These are phyloP conservation scores for Botryotinia convoluta DNA, from an alignment of 2,329 filamentous ascomycete species.

Conservation along the genomic window DNA sequence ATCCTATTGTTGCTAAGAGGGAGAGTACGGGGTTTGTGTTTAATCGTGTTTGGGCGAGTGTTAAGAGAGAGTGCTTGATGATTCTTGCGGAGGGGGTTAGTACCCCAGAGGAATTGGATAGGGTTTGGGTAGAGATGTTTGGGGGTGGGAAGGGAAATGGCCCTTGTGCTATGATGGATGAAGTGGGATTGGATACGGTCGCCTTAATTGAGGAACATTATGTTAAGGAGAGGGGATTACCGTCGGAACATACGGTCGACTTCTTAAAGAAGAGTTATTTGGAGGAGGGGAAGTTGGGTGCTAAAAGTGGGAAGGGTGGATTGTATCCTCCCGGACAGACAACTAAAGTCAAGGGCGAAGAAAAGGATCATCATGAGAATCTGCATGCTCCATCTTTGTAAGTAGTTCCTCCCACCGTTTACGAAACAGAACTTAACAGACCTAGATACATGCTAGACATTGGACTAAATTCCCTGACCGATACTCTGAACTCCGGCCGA, in stretches of 20 bases:
- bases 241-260: constrained; percentile 32
- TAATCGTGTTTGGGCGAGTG: constrained; percentile 45
- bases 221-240: constrained; percentile 35
- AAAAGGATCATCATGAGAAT: constrained; percentile 8
- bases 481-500: constrained; percentile 22
- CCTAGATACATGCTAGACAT: constrained; percentile 27
- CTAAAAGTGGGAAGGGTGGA: constrained; percentile 37
- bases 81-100: constrained; percentile 40
- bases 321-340: constrained; percentile 23
- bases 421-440: neutral
- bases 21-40: constrained; percentile 43
- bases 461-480: constrained; percentile 20
- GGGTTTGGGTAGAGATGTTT: constrained; percentile 41
- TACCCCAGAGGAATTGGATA: constrained; percentile 41
- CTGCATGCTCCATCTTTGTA: constrained; percentile 21
- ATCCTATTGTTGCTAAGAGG: constrained; percentile 40
- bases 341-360: constrained; percentile 16
- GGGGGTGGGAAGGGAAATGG: constrained; percentile 39
- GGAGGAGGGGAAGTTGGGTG: constrained; percentile 32
- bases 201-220: constrained; percentile 44
- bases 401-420: neutral
- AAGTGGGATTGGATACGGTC: constrained; percentile 43
- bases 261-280: constrained; percentile 38
- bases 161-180: constrained; percentile 43
- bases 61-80: constrained; percentile 43